phyloP scores from a whole-genome alignment of 148 eudicot species.

The Diospyros kaki region DNA sequence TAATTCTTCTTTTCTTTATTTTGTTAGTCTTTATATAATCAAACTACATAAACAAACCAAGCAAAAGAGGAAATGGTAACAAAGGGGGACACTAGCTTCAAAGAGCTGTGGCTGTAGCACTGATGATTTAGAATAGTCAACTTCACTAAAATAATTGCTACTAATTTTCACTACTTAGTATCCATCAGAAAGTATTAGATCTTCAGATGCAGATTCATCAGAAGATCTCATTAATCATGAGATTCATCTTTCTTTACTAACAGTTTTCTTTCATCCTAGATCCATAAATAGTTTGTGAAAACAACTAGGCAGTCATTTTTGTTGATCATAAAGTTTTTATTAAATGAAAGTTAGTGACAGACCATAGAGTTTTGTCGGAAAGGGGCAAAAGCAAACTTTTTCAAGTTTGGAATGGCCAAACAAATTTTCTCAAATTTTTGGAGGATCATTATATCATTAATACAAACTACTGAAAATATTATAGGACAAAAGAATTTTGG shows the following conservation, averaged over 20 bases:
- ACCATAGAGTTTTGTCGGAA: too few relatives aligned
- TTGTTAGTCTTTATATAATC: background rate
- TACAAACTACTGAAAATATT: too few relatives aligned
- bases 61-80: background rate
- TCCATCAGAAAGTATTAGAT: background rate
- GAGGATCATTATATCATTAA: too few relatives aligned
- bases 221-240: background rate
- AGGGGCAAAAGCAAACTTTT: too few relatives aligned
- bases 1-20: slow-evolving; percentile 1
- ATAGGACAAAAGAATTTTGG: too few relatives aligned
- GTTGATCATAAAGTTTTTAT: background rate
- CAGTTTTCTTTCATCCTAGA: background rate
- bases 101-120: background rate
- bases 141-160: background rate
- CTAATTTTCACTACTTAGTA: background rate
- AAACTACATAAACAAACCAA: background rate
- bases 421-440: too few relatives aligned
- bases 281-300: background rate
- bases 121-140: background rate
- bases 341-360: too few relatives aligned
- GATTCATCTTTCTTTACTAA: background rate
- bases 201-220: background rate
- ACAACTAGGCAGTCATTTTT: background rate
- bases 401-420: too few relatives aligned
- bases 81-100: background rate